Evolutionary conservation across 225 moss, liverwort and hornwort genomes (phyloP).

Genomic region (Climacium dendroides): DNA sequence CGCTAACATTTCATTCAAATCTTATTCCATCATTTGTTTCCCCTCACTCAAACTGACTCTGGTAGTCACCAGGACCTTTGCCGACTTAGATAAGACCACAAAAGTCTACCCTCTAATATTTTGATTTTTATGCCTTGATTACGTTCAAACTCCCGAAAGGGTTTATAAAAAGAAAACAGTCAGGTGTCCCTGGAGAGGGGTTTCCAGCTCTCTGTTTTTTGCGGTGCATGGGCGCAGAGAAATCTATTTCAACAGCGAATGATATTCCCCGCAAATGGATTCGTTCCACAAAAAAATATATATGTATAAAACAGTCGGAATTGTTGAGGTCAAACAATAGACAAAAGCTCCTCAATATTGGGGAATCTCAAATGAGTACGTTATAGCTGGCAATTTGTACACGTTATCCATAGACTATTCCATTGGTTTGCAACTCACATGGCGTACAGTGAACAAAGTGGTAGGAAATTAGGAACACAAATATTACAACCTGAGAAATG

Average conservation of each 20-base stretch:
- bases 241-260: background rate
- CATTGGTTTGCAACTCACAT: background rate
- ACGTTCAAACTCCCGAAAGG: background rate
- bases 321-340: background rate
- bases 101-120: background rate
- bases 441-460: background rate
- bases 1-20: background rate
- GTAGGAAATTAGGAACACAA: background rate
- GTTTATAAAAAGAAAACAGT: background rate
- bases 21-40: background rate
- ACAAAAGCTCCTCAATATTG: background rate
- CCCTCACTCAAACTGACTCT: background rate
- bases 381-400: background rate
- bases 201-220: background rate
- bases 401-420: background rate
- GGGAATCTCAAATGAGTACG: background rate
- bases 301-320: background rate
- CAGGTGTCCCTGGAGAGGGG: no score
- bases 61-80: background rate
- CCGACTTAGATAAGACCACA: no score
- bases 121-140: background rate
- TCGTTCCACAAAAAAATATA: background rate
- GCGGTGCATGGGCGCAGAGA: background rate
- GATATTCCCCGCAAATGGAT: background rate
- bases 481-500: background rate